phyloP scores from a whole-genome alignment of 1,139 yeast species.

The Kodamaea arcana region DNA sequence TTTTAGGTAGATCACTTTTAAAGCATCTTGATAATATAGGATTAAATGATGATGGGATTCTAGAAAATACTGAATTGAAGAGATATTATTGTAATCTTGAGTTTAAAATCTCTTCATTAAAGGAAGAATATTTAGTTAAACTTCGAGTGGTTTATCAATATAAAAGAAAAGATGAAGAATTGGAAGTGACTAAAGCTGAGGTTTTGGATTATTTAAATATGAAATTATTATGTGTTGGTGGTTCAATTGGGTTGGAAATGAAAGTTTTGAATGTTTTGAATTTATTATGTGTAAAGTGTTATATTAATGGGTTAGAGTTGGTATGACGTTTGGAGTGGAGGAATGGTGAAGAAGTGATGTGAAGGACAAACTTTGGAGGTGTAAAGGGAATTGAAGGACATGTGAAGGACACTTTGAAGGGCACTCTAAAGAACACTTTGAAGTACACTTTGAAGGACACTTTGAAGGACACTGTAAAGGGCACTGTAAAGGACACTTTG shows the following conservation, averaged over 20 bases:
- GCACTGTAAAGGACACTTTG: no score
- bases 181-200: constrained; percentile 9
- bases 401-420: no score
- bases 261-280: constrained; percentile 4
- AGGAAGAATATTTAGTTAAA: background rate
- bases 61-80: background rate
- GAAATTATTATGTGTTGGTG: constrained; percentile 5
- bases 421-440: no score
- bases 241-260: constrained; percentile 5
- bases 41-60: background rate
- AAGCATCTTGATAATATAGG: background rate
- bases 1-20: constrained; percentile 1
- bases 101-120: background rate
- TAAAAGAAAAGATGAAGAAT: constrained; percentile 1
- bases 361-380: no score
- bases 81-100: constrained; percentile 1
- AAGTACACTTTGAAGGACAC: no score
- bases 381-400: no score
- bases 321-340: constrained; percentile 4
- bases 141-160: constrained; percentile 4
- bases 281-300: constrained; percentile 7
- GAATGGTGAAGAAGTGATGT: no score
- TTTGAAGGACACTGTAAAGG: no score
- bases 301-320: constrained; percentile 9
- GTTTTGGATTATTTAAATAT: constrained; percentile 8